A percentile compares a stretch with the other conserved stretches of the same genome.
Evolutionary conservation across 306 rosid genomes (phyloP).

Genomic region (Sesbania bispinosa): DNA sequence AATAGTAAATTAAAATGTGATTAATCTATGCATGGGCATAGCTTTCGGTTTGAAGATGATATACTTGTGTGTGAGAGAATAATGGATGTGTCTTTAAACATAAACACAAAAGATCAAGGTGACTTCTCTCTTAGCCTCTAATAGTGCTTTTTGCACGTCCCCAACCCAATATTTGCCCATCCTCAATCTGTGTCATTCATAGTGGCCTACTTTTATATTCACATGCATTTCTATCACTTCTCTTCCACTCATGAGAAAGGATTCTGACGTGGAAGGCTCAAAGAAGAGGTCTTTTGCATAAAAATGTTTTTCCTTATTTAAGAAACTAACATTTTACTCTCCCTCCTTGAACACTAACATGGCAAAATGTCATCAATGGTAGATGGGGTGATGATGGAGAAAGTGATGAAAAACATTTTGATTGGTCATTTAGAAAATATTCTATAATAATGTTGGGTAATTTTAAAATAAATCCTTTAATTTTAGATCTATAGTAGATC

Average conservation of each 20-base stretch:
- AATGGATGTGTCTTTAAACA: not conserved
- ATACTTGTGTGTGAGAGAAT: not conserved
- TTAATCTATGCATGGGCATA: not conserved
- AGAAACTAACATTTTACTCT: too few relatives aligned
- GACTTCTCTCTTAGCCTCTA: not conserved
- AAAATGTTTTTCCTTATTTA: too few relatives aligned
- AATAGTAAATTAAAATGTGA: not conserved
- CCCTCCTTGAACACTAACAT: too few relatives aligned
- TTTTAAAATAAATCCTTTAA: too few relatives aligned
- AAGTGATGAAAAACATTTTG: too few relatives aligned
- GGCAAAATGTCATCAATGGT: too few relatives aligned
- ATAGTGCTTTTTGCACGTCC: slow-evolving; percentile 22
- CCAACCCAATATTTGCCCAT: too few relatives aligned
- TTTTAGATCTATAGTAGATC: too few relatives aligned
- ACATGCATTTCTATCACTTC: not conserved
- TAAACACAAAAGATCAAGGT: not conserved
- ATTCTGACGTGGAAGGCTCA: not conserved
- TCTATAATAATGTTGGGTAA: too few relatives aligned
- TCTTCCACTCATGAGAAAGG: not conserved
- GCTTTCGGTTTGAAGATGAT: not conserved
- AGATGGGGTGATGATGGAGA: too few relatives aligned
- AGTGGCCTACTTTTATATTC: slow-evolving; percentile 9
- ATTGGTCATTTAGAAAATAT: too few relatives aligned
- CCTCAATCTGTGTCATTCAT: slow-evolving; percentile 13
- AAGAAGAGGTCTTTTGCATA: not conserved